These are phyloP conservation scores for Obba rivulosa DNA, from an alignment of 768 basidiomycete genomes.

Conservation along the genomic window DNA sequence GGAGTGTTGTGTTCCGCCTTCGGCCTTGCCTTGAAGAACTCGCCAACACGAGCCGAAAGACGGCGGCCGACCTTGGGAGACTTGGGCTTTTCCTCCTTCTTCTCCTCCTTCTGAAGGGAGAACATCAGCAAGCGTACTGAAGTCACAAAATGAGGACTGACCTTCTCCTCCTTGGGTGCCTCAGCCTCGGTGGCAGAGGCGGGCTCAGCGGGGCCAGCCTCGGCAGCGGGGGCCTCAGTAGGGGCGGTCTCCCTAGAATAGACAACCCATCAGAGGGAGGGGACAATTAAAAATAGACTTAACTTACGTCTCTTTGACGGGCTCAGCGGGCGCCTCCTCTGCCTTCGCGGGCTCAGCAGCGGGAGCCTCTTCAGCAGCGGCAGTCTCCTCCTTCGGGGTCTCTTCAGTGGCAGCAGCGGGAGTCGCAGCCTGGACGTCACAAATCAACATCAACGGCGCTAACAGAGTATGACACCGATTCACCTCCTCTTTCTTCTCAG, in stretches of 20 bases:
- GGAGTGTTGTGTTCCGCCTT: constrained; percentile 61
- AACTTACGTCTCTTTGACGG: constrained; percentile 69
- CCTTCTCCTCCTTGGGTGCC: constrained; percentile 61
- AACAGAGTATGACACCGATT: neutral
- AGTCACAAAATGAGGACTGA: too few relatives aligned
- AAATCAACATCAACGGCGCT: neutral
- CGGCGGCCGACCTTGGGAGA: constrained; percentile 70
- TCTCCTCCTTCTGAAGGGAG: constrained; percentile 19
- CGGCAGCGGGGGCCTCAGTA: constrained; percentile 25
- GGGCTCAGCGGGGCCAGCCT: constrained; percentile 29
- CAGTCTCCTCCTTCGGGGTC: constrained; percentile 35
- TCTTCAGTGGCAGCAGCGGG: constrained; percentile 36
- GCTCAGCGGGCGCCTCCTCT: constrained; percentile 39
- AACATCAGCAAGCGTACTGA: neutral
- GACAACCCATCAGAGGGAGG: constrained; percentile 11
- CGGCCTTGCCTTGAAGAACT: constrained; percentile 75
- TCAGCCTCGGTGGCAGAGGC: constrained; percentile 33
- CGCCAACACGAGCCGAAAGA: constrained; percentile 76
- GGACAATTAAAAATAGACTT: neutral
- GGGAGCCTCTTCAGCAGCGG: constrained; percentile 40
- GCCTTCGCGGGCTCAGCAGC: constrained; percentile 26
- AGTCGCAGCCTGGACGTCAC: constrained; percentile 11
- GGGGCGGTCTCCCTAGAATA: constrained; percentile 37
- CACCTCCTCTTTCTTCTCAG: constrained; percentile 73
- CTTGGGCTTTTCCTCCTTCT: constrained; percentile 37